Evolutionary conservation across 768 basidiomycete species (phyloP).

Genomic region (Polyporus arcularius): DNA sequence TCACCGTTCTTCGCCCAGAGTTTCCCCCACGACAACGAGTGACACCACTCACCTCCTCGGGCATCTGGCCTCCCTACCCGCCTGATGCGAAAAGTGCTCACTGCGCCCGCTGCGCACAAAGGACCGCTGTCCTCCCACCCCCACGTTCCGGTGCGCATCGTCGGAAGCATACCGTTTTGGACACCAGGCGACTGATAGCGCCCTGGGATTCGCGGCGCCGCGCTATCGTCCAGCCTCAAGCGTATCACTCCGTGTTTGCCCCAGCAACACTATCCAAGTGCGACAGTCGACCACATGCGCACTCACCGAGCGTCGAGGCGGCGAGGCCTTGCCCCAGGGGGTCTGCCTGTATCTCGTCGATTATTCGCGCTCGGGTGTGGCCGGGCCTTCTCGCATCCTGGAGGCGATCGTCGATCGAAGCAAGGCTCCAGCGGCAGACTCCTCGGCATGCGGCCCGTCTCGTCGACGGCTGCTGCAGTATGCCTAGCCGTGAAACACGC

Average conservation of each 20-base stretch:
- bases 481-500: not conserved
- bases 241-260: not conserved
- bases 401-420: not conserved
- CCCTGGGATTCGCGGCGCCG: too few relatives aligned
- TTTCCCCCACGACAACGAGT: conserved; percentile 7
- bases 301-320: not conserved
- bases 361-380: not conserved
- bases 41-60: conserved; percentile 13
- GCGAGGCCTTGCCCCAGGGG: not conserved
- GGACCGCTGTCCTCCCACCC: not conserved
- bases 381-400: not conserved
- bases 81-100: conserved; percentile 9
- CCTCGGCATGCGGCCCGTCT: not conserved
- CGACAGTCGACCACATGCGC: not conserved
- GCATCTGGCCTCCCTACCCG: conserved; percentile 1
- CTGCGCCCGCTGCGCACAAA: conserved; percentile 1
- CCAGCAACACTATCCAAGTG: not conserved
- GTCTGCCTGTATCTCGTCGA: conserved; percentile 2
- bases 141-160: not conserved
- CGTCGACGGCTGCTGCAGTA: not conserved
- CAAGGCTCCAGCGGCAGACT: not conserved
- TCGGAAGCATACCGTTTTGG: conserved; percentile 9
- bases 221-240: too few relatives aligned
- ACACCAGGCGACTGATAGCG: conserved; percentile 8
- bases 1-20: conserved; percentile 16